Conservation (phyloP, 805 yeast species). For the Brettanomyces bruxellensis region DNA sequence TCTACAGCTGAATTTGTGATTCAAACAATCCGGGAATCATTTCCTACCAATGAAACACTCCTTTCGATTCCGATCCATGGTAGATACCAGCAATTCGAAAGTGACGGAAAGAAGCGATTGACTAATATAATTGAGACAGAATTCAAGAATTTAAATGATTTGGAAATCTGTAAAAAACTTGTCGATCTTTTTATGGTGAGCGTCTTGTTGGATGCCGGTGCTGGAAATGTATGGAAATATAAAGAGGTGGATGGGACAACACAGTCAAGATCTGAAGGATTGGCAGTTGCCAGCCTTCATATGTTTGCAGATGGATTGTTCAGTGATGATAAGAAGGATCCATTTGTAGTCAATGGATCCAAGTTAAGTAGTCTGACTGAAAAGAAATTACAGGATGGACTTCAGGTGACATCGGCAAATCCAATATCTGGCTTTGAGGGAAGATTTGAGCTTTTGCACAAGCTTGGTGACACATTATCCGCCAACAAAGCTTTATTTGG, state of each 20-base stretch:
- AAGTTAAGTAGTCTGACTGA: conserved; percentile 29
- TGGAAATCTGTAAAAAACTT: conserved; percentile 43
- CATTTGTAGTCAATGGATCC: conserved; percentile 35
- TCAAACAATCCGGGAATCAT: conserved; percentile 36
- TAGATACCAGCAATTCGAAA: conserved; percentile 57
- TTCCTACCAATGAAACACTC: conserved; percentile 30
- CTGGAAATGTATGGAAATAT: conserved; percentile 51
- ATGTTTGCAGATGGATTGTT: conserved; percentile 43
- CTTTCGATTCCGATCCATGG: conserved; percentile 55
- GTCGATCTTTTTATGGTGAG: conserved; percentile 52
- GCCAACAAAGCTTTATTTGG: conserved; percentile 33
- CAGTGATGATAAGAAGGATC: conserved; percentile 23
- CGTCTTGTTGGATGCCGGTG: conserved; percentile 61
- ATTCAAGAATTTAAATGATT: conserved; percentile 24
- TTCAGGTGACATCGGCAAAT: conserved; percentile 41
- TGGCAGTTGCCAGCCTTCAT: conserved; percentile 51
- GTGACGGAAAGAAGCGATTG: conserved; percentile 37
- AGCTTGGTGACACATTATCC: conserved; percentile 38
- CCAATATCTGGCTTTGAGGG: conserved; percentile 50
- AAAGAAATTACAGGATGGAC: conserved; percentile 29
- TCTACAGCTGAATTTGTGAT: conserved; percentile 37
- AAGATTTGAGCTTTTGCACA: conserved; percentile 35
- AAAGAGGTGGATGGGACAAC: conserved; percentile 27
- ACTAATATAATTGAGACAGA: conserved; percentile 28
- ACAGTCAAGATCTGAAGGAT: conserved; percentile 47